phyloP scores from a whole-genome alignment of 2,329 filamentous ascomycete species.

The Dactylellina leptospora region DNA sequence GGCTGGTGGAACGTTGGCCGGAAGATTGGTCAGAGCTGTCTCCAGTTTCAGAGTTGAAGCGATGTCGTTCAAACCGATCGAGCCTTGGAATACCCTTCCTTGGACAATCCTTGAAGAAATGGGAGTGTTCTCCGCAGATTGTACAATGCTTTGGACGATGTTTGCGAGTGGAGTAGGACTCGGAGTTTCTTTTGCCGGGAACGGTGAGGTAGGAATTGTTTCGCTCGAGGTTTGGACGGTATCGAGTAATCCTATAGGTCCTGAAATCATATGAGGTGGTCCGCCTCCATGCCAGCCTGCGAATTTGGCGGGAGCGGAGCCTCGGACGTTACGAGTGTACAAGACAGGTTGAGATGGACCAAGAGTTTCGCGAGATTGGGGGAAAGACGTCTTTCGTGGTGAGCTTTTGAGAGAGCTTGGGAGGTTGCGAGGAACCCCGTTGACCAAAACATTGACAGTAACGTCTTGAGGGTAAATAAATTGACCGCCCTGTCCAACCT shows the following conservation, averaged over 20 bases:
- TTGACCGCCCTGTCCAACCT: too few species aligned
- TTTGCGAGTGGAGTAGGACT: background rate
- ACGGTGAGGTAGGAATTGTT: background rate
- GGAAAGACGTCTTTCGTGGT: constrained; percentile 5
- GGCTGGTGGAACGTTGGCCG: background rate
- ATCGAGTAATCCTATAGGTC: too few species aligned
- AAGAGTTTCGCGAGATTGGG: background rate
- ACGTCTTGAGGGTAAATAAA: background rate
- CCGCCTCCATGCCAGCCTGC: background rate
- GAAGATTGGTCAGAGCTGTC: background rate
- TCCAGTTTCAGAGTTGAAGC: constrained; percentile 5
- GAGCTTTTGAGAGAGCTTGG: constrained; percentile 25
- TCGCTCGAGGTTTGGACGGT: background rate
- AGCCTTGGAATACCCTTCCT: background rate
- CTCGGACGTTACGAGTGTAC: constrained; percentile 3
- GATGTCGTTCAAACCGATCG: constrained; percentile 9
- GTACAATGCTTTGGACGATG: constrained; percentile 20
- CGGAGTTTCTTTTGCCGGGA: background rate
- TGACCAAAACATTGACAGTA: constrained; percentile 22
- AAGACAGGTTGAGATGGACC: constrained; percentile 15
- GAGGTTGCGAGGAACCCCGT: constrained; percentile 40
- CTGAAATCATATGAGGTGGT: background rate
- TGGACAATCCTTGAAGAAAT: constrained; percentile 33
- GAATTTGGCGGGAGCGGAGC: constrained; percentile 17
- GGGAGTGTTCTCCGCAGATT: constrained; percentile 14